These are phyloP conservation scores for Wallemia mellicola DNA, from an alignment of 1,284 basidiomycete species.

Conservation along the genomic window DNA sequence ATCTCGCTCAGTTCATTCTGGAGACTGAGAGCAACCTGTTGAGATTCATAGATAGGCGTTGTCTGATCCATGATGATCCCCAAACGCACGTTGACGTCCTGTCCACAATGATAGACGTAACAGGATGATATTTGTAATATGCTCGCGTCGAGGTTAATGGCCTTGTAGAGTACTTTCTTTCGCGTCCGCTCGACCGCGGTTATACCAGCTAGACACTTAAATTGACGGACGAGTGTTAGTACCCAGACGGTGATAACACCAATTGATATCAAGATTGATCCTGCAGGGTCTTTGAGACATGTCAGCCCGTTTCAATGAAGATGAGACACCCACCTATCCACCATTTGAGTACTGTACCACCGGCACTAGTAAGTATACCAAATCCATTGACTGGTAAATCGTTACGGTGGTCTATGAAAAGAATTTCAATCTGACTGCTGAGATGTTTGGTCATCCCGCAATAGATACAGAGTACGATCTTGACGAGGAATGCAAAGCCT, in stretches of 20 bases:
- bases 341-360: neutral
- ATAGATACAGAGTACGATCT: neutral
- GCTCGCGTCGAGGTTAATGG: neutral
- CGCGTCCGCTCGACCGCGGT: neutral
- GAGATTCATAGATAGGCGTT: neutral
- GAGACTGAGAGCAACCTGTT: neutral
- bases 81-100: neutral
- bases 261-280: neutral
- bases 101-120: neutral
- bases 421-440: neutral
- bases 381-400: neutral
- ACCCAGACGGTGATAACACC: neutral
- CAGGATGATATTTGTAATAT: neutral
- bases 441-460: neutral
- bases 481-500: neutral
- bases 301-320: too few species aligned
- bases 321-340: too few species aligned
- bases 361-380: neutral
- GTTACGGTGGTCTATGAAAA: neutral
- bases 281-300: too few species aligned
- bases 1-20: neutral
- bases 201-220: neutral
- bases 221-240: neutral
- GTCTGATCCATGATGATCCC: neutral
- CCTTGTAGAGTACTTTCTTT: neutral